A percentile compares a stretch with the other conserved stretches of the same genome.
These are phyloP conservation scores for Aspergillus floridensis DNA, from an alignment of 2,329 filamentous ascomycete species.

Conservation along the genomic window DNA sequence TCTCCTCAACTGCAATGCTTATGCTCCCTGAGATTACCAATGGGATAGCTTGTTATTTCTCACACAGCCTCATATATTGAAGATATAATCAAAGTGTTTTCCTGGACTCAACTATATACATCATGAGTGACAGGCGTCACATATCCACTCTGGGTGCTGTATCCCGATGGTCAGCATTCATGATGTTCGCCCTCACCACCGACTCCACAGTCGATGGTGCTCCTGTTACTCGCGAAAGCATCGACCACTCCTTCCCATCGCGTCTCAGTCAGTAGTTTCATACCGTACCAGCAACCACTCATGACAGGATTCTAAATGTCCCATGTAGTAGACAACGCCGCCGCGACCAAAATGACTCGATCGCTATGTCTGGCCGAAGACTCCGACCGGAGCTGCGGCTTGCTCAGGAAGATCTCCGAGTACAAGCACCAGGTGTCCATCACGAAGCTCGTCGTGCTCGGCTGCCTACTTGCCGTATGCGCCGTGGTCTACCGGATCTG, in stretches of 20 bases:
- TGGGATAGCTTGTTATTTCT: background rate
- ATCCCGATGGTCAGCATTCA: background rate
- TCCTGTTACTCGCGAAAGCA: background rate
- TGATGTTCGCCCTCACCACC: background rate
- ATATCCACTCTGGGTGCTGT: background rate
- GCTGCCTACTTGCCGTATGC: conserved; percentile 41
- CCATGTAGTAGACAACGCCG: background rate
- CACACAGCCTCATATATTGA: background rate
- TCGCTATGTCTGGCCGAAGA: background rate
- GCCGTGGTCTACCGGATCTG: conserved; percentile 42
- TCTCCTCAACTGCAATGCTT: background rate
- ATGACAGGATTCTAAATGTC: background rate
- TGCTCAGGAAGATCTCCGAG: background rate
- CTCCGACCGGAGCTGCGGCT: background rate
- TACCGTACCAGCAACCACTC: background rate
- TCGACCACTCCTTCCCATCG: background rate
- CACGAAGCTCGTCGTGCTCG: conserved; percentile 42
- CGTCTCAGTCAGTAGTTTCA: background rate
- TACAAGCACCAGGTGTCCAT: conserved; percentile 16
- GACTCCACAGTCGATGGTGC: background rate
- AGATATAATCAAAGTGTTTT: background rate
- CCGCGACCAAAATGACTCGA: background rate
- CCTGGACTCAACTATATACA: background rate
- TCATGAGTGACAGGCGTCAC: background rate
- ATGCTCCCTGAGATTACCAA: background rate